Conservation (phyloP, 2,329 filamentous ascomycete genomes). For the Pseudogymnoascus destructans region DNA sequence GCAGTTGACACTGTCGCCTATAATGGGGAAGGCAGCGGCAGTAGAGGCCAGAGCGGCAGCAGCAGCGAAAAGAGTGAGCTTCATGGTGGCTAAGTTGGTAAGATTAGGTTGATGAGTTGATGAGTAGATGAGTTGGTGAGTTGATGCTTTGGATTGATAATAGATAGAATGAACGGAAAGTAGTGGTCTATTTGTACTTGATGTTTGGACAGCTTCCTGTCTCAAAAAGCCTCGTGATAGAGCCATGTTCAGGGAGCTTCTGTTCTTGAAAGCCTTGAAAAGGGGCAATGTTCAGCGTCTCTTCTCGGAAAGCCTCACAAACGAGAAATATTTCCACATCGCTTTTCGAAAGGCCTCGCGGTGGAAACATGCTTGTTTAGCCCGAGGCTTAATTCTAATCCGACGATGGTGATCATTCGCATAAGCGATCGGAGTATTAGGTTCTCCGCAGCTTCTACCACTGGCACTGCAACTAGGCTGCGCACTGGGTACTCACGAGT, state of each 20-base stretch:
- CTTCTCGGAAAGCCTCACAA: background rate
- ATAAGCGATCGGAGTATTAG: background rate
- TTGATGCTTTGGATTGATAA: background rate
- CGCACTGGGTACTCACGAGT: too few relatives aligned
- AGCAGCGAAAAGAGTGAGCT: background rate
- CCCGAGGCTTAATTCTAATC: background rate
- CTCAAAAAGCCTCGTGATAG: background rate
- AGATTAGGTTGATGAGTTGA: background rate
- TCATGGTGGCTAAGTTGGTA: background rate
- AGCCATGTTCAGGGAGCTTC: background rate
- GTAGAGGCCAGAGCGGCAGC: conserved; percentile 2
- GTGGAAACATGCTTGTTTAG: background rate
- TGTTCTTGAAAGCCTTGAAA: background rate
- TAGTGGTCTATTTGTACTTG: background rate
- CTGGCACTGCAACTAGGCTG: background rate
- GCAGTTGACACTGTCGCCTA: background rate
- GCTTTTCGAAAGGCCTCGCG: background rate
- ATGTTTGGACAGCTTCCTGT: background rate
- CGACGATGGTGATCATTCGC: background rate
- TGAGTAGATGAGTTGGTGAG: background rate
- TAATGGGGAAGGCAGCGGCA: background rate
- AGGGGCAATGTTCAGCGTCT: background rate
- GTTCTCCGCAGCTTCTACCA: background rate
- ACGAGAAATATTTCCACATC: background rate
- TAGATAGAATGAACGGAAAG: background rate